Evolutionary conservation across 345 rosid species (phyloP), one percentile per base, ranked within the genome.

Genomic region (Arabis alpina): DNA sequence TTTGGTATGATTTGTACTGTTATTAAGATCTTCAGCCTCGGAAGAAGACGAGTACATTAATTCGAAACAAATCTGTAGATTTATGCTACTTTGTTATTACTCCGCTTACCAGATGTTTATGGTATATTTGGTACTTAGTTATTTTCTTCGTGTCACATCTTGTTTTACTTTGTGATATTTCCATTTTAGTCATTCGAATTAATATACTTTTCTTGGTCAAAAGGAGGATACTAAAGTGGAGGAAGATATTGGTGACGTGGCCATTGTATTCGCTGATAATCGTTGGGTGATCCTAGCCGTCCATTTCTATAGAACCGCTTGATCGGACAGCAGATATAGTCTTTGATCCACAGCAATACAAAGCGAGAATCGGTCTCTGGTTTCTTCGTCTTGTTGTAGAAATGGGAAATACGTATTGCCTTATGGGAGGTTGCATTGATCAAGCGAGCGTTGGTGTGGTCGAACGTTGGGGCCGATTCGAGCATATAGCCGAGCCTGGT

Each of bases 381-480:
- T 48, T 37, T 25, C 15, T n/a, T 55, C 41, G 49, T 63, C 44
- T 6, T 3, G n/a, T 3, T 28, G 41, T 43, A 36, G 42, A 56
- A 1, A 93, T 88, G 98, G 98, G 96, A 58, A 92, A 83, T 14
- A 3, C 84, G 7, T 79, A 54, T 41, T 89, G 80, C 62, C 19
- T 75, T 3, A 0, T 80, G 1, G 82, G 84, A 48, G 87, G 89
- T 11, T 92, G 99, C 83, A 51, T 94, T 1, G 96, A 88, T 50
- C 96, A 94, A 57, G 99, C 97, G 10, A 86, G 88, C 80, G 48
- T 94, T 11, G 97, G 98, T 44, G 63, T 94, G 14, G 79, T 95
- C 9, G 92, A 95, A 84, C 71, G 88, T 13, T 95, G 97, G 91
- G 99, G 99, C 0, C 92, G 99, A 27, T 95, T 89, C 77, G 89